Evolutionary conservation across 2,329 filamentous ascomycete species (phyloP), one percentile per base, ranked within the genome.

Genomic region (Pseudogymnoascus sp.): DNA sequence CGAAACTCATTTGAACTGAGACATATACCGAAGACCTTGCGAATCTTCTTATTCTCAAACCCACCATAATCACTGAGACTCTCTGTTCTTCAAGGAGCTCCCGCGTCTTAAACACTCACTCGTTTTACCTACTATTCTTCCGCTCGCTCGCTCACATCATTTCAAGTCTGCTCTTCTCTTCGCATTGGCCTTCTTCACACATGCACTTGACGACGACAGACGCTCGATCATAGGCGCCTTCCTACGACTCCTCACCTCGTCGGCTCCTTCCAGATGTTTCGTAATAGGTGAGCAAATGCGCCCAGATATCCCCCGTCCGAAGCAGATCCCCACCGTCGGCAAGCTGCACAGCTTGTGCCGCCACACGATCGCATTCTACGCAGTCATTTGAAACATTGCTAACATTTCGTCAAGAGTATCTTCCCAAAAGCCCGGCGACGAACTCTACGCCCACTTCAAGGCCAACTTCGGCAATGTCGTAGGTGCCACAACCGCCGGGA

Each of bases 391-490:
- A 62, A 59, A 31, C 23, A 62, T 36, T 62, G 64, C 67, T 70
- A 60, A 69, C 61, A 34, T n/a, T 63, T 34, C 16, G 23, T 60
- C 59, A 28, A 77, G 90, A 65, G 72, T 68, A 65, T 72, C 70
- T 75, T 87, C 89, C 63, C 90, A 92, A 76, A 96, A 96, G 79
- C 92, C 92, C 63, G 87, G 86, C 75, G 89, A 93, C 73, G 90
- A 93, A 71, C 83, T 96, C 72, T 87, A 95, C 74, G 87, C 87
- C 76, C 87, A 86, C 75, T 96, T 96, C 78, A 90, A 90, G 75
- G 85, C 90, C 71, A 87, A 85, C 69, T 96, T 96, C 72, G 89
- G 91, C 56, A 86, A 93, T 70, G 80, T 96, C 66, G 79, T 82
- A 63, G 78, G 83, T 62, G 79, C 82, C 64, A 79, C 79, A 63